Conservation (phyloP, 441 rosid species). For the Populus trichocarpa region DNA sequence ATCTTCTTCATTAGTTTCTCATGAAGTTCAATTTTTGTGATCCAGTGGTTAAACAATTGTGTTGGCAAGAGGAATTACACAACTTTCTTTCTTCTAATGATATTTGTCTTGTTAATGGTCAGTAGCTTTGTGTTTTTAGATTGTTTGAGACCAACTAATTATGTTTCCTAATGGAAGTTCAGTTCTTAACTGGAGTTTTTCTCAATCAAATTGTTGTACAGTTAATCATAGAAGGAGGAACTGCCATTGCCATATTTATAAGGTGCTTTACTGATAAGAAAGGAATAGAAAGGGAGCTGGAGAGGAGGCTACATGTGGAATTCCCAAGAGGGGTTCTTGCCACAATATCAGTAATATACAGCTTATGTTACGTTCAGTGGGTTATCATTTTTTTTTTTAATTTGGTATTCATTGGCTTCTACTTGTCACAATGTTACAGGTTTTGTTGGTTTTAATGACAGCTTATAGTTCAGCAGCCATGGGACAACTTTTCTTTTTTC, state of each 20-base stretch:
- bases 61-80: conserved; percentile 91
- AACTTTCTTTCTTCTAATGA: conserved; percentile 79
- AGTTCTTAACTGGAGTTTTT: background rate
- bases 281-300: conserved; percentile 66
- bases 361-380: background rate
- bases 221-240: conserved; percentile 91
- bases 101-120: conserved; percentile 79
- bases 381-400: background rate
- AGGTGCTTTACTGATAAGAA: conserved; percentile 89
- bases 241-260: conserved; percentile 74
- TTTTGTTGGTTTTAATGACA: conserved; percentile 67
- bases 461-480: conserved; percentile 90
- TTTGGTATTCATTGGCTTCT: conserved; percentile 4
- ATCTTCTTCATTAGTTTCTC: background rate
- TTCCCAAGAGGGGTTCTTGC: conserved; percentile 81
- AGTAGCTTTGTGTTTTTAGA: conserved; percentile 20
- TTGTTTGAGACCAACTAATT: background rate
- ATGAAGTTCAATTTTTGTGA: conserved; percentile 10
- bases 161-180: background rate
- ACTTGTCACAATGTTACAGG: conserved; percentile 41
- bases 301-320: conserved; percentile 51
- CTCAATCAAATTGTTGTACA: conserved; percentile 22
- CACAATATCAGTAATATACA: conserved; percentile 57
- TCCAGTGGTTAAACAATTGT: conserved; percentile 96
- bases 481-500: conserved; percentile 97